Conservation (phyloP, 345 rosid species). For the Physaria fendleri region DNA sequence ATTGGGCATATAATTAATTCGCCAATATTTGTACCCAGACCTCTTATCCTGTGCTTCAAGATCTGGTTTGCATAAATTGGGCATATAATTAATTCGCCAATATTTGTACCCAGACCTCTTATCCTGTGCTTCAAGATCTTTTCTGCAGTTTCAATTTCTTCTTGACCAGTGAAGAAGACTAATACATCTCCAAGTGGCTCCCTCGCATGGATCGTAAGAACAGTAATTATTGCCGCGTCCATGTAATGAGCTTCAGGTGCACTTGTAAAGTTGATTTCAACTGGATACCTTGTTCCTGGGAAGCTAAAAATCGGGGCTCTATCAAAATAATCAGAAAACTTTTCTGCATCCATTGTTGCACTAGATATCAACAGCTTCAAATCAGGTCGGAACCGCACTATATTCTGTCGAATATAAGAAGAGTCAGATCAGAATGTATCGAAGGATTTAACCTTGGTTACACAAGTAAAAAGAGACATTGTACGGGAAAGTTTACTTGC, state of each 20-base stretch:
- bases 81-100: conserved; percentile 88
- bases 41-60: conserved; percentile 81
- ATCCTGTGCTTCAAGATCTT: conserved; percentile 86
- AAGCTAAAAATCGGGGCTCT: conserved; percentile 89
- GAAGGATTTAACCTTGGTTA: neutral
- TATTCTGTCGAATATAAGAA: conserved; percentile 49
- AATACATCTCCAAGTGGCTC: conserved; percentile 85
- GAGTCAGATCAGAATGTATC: conserved; percentile 6
- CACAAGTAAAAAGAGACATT: conserved; percentile 3
- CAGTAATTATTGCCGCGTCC: conserved; percentile 92
- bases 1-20: conserved; percentile 95
- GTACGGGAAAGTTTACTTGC: conserved; percentile 35
- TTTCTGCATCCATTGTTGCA: conserved; percentile 97
- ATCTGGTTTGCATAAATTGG: conserved; percentile 93
- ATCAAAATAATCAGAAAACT: conserved; percentile 94
- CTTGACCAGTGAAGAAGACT: conserved; percentile 89
- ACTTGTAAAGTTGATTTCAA: conserved; percentile 82
- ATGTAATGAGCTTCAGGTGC: conserved; percentile 98
- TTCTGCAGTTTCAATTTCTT: conserved; percentile 94
- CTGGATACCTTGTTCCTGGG: conserved; percentile 97
- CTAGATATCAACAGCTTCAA: conserved; percentile 87
- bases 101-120: conserved; percentile 87
- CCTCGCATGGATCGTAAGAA: conserved; percentile 78
- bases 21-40: conserved; percentile 87
- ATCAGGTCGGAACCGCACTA: conserved; percentile 78